Base-by-base conservation (phyloP, 305 asterid species). In the Rubia occidens region DNA sequence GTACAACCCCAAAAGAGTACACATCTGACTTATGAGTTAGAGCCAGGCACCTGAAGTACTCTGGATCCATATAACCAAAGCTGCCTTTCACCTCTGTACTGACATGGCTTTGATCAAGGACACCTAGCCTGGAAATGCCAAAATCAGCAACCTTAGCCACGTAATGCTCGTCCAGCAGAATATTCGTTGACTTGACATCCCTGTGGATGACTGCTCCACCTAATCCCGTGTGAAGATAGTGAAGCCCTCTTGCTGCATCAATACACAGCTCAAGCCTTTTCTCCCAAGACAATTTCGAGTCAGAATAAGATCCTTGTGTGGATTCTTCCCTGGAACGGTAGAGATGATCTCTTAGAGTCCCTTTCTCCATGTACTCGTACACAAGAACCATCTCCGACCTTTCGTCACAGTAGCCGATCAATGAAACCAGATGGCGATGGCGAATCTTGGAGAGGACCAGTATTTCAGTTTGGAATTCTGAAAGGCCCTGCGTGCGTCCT, bases 71-170 rank as follows among this genome's bases (percentile, higher is more conserved):
- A 18, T 63, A 86, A 20, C 89, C 92, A 7, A 63, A 63, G 67
- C 67, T 63, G 67, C 67, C 67, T 39, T 63, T 63, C 43, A 63
- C 67, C 17, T 63, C 67, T 14, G 67, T 85, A 53, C 72, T 78
- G 39, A 87, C 81, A 53, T 80, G 84, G 66, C 78, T 77, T 64
- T 82, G 78, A 47, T 80, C 94, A 10, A n/a, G 67, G 3, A 9
- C 77, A 59, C 79, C 86, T 0, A 75, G 79, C 17, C 85, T 68
- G 3, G 90, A 85, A 29, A 87, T 78, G 53, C 93, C 93, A 20
- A 86, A 86, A 77, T 86, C 89, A 29, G 87, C 86, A 61, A 86
- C 89, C 51, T 86, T 83, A 2, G 89, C 89, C 49, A 80, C 81
- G 44, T 42, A 83, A 21, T 78, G 44, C 76, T 80, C 84, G 56